Evolutionary conservation across 148 eudicot genomes (phyloP), one percentile per base, ranked within the genome.

Genomic region (Pharnaceum exiguum): DNA sequence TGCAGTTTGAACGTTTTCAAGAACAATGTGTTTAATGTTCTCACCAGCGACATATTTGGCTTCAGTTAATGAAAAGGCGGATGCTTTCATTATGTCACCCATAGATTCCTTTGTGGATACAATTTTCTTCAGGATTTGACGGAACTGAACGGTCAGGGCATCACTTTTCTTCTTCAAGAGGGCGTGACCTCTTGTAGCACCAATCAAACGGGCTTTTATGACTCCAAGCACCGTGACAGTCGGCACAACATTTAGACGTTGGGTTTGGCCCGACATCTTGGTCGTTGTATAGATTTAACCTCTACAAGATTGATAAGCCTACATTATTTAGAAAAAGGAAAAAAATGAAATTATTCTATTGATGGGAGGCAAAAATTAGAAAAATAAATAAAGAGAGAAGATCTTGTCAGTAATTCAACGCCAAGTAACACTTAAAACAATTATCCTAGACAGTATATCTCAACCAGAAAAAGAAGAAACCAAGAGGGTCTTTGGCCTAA

Each of bases 11-110:
- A 86, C 94, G 46, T 82, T 86, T 54, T 86, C 94, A 5, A 83
- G 83, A 53, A 86, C 80, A 51, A 69, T 46, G 39, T 86, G 88
- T 30, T 86, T 86, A 47, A 86, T 65, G 68, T 82, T 86, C 54
- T 86, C 94, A 43, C 94, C 94, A 19, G 94, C 94, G 42, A 80
- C 94, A 45, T 82, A 86, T 57, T 86, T 86, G 58, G 89, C 94
- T 70, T 82, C 84, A 3, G 94, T 86, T 51, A 86, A 50, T 6
- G 89, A 79, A 67, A 86, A 86, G 12, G 80, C 69, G 4, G 94
- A 77, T 25, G 71, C 59, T 63, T 80, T 80, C 94, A 86, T 79
- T 25, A 86, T 67, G 5, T 78, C 85, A 10, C 94, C 94, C 89
- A 86, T 86, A 38, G 85, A 68, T 55, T 86, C 94, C 67, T 86